Base-by-base conservation (phyloP, 192 early-diverging fungal species). In the Coemansia sp. region DNA sequence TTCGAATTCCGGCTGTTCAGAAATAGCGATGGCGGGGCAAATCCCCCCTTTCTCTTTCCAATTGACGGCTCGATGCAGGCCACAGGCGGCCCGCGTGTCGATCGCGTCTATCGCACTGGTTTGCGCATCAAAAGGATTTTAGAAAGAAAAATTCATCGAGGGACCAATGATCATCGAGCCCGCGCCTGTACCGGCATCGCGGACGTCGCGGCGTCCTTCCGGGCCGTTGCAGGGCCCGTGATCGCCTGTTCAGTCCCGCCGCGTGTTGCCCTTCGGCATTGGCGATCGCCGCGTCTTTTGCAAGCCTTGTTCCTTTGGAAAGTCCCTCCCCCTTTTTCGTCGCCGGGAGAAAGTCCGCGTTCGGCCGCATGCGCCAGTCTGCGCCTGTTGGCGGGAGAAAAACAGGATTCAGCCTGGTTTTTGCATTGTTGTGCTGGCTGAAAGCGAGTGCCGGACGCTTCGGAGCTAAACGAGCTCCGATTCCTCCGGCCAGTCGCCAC, bases 121-220 rank as follows among this genome's bases (percentile, higher is more conserved):
- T 38, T 38, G 12, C 35, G 5, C 35, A 39, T 7, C n/a, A 7
- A 39, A 39, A 39, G 7, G 36, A 15, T 19, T 19, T 2, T 3
- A 39, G 17, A 39, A 39, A n/a, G 12, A 10, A 5, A 35, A n/a
- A n/a, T 35, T 10, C 12, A 35, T 35, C 34, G 3, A n/a, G n/a
- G n/a, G n/a, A n/a, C n/a, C n/a, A n/a, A n/a, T n/a, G n/a, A n/a
- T n/a, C n/a, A n/a, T n/a, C n/a, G n/a, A n/a, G n/a, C n/a, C n/a
- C n/a, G n/a, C n/a, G n/a, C 36, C 17, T 36, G 35, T 36, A 39
- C 36, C 36, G 36, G 36, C 36, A 39, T 39, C 36, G 36, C 36
- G 36, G 36, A 39, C 36, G 7, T 15, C 7, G 17, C 36, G 36
- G 36, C 3, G 3, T 8, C 28, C 3, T 29, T 29, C 28, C 4